phyloP scores from a whole-genome alignment of 164 flowering plant species.

The Warburgia ugandensis region DNA sequence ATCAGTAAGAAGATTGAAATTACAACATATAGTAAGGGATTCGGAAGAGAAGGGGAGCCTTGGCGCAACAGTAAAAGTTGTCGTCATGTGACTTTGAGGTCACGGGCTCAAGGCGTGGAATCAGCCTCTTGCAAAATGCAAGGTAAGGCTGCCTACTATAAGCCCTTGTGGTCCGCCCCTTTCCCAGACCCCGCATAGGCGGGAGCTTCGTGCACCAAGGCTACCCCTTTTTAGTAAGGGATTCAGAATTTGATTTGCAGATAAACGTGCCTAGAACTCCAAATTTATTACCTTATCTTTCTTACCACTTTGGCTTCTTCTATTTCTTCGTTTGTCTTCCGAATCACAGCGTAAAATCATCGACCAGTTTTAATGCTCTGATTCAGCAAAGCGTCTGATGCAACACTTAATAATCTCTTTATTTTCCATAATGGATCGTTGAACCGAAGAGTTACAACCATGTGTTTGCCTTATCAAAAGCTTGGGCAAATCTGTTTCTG shows the following conservation, averaged over 20 bases:
- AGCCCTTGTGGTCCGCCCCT: too few relatives aligned
- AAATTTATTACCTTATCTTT: constrained; percentile 7
- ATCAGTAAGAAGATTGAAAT: background rate
- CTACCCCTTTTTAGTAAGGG: too few relatives aligned
- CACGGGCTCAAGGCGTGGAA: too few relatives aligned
- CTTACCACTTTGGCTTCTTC: constrained; percentile 28
- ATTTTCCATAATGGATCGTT: constrained; percentile 83
- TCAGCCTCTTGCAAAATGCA: too few relatives aligned
- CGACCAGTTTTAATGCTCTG: constrained; percentile 60
- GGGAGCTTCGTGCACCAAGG: too few relatives aligned
- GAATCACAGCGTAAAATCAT: constrained; percentile 80
- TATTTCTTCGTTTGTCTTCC: constrained; percentile 61
- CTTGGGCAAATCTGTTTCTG: constrained; percentile 66
- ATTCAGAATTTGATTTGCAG: too few relatives aligned
- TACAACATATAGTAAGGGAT: too few relatives aligned
- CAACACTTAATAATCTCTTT: constrained; percentile 58
- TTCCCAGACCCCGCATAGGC: too few relatives aligned
- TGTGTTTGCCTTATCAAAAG: constrained; percentile 81
- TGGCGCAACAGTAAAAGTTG: too few relatives aligned
- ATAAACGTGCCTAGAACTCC: background rate
- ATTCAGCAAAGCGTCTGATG: constrained; percentile 76
- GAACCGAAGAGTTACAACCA: constrained; percentile 77
- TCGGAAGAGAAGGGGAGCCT: too few relatives aligned
- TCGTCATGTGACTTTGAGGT: too few relatives aligned
- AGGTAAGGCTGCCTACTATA: too few relatives aligned